These are phyloP conservation scores for Scedosporium dehoogii DNA, from an alignment of 2,329 filamentous ascomycete species.

Conservation along the genomic window DNA sequence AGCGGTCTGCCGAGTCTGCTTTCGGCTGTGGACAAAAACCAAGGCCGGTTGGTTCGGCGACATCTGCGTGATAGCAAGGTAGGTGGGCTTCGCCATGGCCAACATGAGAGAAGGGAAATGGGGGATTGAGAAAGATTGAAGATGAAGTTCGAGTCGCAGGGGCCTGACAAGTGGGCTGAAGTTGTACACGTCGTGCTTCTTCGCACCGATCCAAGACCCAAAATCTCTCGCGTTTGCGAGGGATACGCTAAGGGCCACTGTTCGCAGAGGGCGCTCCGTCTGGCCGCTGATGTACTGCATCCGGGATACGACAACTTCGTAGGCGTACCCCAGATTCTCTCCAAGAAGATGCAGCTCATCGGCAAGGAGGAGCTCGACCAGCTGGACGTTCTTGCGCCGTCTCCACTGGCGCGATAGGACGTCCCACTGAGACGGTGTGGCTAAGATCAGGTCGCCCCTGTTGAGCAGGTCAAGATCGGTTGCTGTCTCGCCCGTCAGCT, in stretches of 20 bases:
- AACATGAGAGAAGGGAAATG: slow-evolving; percentile 98
- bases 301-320: slow-evolving; percentile 93
- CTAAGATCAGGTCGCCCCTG: slow-evolving; percentile 77
- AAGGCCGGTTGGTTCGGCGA: slow-evolving; percentile 84
- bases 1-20: slow-evolving; percentile 82
- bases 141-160: slow-evolving; percentile 82
- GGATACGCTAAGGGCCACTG: slow-evolving; percentile 83
- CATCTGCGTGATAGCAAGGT: slow-evolving; percentile 77
- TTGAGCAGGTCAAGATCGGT: slow-evolving; percentile 85
- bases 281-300: slow-evolving; percentile 95
- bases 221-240: slow-evolving; percentile 88
- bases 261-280: slow-evolving; percentile 73
- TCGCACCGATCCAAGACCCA: slow-evolving; percentile 95
- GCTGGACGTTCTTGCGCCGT: slow-evolving; percentile 87
- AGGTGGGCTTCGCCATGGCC: slow-evolving; percentile 93
- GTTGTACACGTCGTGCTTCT: slow-evolving; percentile 97
- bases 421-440: slow-evolving; percentile 93
- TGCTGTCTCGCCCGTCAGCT: slow-evolving; percentile 86
- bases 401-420: slow-evolving; percentile 94
- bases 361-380: slow-evolving; percentile 81
- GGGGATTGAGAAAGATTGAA: slow-evolving; percentile 90
- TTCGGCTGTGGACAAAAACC: slow-evolving; percentile 85
- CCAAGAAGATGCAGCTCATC: slow-evolving; percentile 93
- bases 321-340: slow-evolving; percentile 75
- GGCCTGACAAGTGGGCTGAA: slow-evolving; percentile 89